Evolutionary conservation across 495 filamentous ascomycete species (phyloP).

Genomic region (Penicillium turbatum): DNA sequence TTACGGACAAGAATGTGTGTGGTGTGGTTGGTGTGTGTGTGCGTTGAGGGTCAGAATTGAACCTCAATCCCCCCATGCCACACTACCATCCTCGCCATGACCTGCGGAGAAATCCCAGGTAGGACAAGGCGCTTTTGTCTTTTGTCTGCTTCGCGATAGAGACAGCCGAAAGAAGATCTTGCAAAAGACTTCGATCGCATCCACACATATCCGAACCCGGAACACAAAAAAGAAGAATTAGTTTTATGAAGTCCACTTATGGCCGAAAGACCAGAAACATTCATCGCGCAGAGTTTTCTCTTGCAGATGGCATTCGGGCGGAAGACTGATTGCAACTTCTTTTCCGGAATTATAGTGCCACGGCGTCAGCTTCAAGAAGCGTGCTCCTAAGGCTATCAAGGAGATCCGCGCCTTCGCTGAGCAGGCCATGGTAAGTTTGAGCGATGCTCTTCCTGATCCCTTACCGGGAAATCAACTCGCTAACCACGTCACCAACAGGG

Average conservation of each 20-base stretch:
- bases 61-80: background rate
- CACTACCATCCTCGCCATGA: conserved; percentile 5
- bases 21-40: conserved; percentile 10
- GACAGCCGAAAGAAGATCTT: conserved; percentile 7
- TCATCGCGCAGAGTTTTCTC: conserved; percentile 31
- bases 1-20: conserved; percentile 20
- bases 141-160: conserved; percentile 3
- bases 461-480: background rate
- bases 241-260: conserved; percentile 70
- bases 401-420: conserved; percentile 92
- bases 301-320: conserved; percentile 55
- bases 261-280: conserved; percentile 34
- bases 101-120: conserved; percentile 10
- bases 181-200: conserved; percentile 9
- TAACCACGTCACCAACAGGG: conserved; percentile 53
- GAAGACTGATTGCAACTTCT: conserved; percentile 53
- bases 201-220: conserved; percentile 16
- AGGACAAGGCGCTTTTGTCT: background rate
- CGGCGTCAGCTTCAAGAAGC: conserved; percentile 99
- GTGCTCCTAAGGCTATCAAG: conserved; percentile 96
- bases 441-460: background rate
- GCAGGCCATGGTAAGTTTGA: conserved; percentile 83
- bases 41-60: conserved; percentile 2
- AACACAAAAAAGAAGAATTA: conserved; percentile 47
- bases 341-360: conserved; percentile 63